A percentile compares a stretch with the other conserved stretches of the same genome.
Conservation (phyloP, 768 basidiomycete species). For the Nidularia sp. region DNA sequence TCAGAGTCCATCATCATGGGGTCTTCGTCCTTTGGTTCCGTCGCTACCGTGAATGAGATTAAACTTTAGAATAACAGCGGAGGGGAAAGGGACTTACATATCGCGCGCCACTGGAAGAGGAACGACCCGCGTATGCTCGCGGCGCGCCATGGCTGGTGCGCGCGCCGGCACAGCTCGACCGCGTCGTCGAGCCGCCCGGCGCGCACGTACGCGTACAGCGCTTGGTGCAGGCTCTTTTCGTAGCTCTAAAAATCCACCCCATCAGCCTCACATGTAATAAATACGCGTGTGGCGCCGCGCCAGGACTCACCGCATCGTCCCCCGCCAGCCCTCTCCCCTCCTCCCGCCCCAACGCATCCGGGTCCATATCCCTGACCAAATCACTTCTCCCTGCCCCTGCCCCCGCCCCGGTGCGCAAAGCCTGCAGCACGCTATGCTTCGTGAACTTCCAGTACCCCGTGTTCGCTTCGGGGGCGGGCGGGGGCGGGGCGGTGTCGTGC, state of each 20-base stretch:
- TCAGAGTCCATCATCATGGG: slow-evolving; percentile 37
- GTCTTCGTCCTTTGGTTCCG: slow-evolving; percentile 42
- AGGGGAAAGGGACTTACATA: slow-evolving; percentile 41
- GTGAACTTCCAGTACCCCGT: slow-evolving; percentile 87
- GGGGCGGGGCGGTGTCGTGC: slow-evolving; percentile 67
- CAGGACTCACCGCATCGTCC: slow-evolving; percentile 70
- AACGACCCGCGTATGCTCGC: slow-evolving; percentile 83
- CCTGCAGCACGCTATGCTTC: slow-evolving; percentile 68
- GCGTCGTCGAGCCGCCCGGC: slow-evolving; percentile 86
- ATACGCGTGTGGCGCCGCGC: neutral
- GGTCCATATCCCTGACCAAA: slow-evolving; percentile 70
- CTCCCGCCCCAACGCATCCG: slow-evolving; percentile 68
- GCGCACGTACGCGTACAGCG: slow-evolving; percentile 78
- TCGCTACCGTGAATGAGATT: slow-evolving; percentile 17
- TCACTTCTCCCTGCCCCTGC: slow-evolving; percentile 28
- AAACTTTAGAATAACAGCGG: neutral
- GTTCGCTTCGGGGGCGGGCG: slow-evolving; percentile 63
- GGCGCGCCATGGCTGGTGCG: slow-evolving; percentile 90
- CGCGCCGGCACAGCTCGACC: slow-evolving; percentile 72
- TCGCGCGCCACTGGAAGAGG: slow-evolving; percentile 70
- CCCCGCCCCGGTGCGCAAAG: slow-evolving; percentile 43
- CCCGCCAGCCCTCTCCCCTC: slow-evolving; percentile 57
- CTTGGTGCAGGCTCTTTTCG: slow-evolving; percentile 73
- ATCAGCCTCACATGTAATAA: neutral
- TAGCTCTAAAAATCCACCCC: slow-evolving; percentile 48